Evolutionary conservation across 2,329 filamentous ascomycete genomes (phyloP).

Genomic region (Hypoxylon sp.): DNA sequence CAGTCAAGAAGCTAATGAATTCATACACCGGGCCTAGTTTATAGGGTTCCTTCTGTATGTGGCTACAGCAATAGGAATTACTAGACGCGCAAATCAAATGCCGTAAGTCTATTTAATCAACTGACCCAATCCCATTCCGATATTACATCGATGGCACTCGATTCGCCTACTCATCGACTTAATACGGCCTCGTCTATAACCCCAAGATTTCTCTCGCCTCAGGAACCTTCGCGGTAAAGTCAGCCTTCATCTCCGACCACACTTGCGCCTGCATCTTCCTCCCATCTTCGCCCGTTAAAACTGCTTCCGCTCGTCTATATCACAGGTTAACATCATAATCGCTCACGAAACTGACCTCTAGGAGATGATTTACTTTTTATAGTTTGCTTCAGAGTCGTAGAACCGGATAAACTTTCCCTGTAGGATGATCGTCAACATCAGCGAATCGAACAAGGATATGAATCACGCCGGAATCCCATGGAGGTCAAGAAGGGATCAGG

Average conservation of each 20-base stretch:
- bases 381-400: slow-evolving; percentile 45
- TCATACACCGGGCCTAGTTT: background rate
- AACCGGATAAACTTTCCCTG: slow-evolving; percentile 50
- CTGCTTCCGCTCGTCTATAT: slow-evolving; percentile 32
- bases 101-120: background rate
- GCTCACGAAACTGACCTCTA: background rate
- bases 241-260: slow-evolving; percentile 48
- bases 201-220: slow-evolving; percentile 30
- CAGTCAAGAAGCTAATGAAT: background rate
- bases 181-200: background rate
- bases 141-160: background rate
- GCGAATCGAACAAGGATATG: background rate
- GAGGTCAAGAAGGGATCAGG: background rate
- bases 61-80: background rate
- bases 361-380: slow-evolving; percentile 40
- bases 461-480: background rate
- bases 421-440: slow-evolving; percentile 1
- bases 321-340: background rate
- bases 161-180: background rate
- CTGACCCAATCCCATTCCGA: background rate
- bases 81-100: background rate
- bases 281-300: slow-evolving; percentile 41
- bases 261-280: slow-evolving; percentile 43
- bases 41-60: background rate
- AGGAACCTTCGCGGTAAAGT: slow-evolving; percentile 46